A percentile compares a stretch with the other conserved stretches of the same genome.
Conservation (phyloP, 768 basidiomycete species). For the Leccinellum rugosiceps region DNA sequence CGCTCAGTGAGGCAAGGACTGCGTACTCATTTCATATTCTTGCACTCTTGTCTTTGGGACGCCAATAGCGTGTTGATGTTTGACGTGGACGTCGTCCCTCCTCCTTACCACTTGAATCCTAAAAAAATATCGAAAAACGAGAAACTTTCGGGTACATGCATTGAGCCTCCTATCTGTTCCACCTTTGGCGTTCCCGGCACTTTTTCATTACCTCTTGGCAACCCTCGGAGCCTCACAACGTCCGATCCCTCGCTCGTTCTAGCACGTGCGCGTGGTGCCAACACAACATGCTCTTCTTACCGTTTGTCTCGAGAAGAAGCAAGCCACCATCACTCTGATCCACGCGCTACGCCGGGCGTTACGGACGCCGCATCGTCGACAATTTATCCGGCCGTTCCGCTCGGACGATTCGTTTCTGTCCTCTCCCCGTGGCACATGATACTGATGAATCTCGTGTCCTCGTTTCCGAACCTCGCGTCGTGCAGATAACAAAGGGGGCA, state of each 20-base stretch:
- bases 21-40: slow-evolving; percentile 14
- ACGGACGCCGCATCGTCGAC: not conserved
- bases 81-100: not conserved
- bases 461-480: not conserved
- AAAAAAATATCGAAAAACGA: slow-evolving; percentile 4
- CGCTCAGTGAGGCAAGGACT: slow-evolving; percentile 3
- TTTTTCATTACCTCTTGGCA: slow-evolving; percentile 3
- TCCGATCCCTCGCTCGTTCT: slow-evolving; percentile 9
- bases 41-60: not conserved
- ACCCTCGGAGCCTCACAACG: slow-evolving; percentile 22
- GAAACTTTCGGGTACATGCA: not conserved
- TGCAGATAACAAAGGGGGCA: not conserved
- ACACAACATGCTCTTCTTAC: not conserved
- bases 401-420: not conserved
- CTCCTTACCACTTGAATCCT: not conserved
- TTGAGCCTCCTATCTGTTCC: slow-evolving; percentile 9
- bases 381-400: not conserved
- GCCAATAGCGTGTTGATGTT: not conserved
- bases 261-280: not conserved
- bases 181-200: slow-evolving; percentile 8
- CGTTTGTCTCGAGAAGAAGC: slow-evolving; percentile 5
- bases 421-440: not conserved
- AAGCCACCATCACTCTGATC: not conserved
- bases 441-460: not conserved
- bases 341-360: not conserved